A percentile compares a stretch with the other conserved stretches of the same genome.
phyloP scores from a whole-genome alignment of 73 alveolate genomes.

The Symbiodinium natans region DNA sequence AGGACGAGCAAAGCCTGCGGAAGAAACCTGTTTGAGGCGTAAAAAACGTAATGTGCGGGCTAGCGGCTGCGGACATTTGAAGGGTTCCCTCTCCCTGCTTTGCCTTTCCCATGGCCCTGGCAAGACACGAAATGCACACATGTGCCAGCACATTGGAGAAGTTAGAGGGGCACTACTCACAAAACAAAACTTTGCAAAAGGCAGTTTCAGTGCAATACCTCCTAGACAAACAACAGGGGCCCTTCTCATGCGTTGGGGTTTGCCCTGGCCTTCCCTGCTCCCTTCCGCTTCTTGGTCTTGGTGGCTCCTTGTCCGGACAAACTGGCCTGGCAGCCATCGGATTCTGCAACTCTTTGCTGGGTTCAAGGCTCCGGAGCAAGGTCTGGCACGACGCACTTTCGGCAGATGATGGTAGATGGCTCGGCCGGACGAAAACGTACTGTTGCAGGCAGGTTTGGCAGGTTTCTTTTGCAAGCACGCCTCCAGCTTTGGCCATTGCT shows the following conservation, averaged over 20 bases:
- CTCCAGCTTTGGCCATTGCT: slow-evolving; percentile 28
- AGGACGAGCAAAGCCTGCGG: neutral
- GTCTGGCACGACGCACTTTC: no score
- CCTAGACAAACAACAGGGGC: no score
- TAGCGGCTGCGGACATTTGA: neutral
- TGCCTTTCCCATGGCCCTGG: neutral
- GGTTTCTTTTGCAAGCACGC: neutral
- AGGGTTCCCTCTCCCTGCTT: neutral
- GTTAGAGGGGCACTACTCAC: no score
- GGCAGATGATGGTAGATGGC: neutral
- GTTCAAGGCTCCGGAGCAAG: no score
- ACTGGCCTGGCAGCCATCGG: neutral
- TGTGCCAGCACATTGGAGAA: no score
- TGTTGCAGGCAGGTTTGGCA: neutral
- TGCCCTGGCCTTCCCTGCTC: neutral
- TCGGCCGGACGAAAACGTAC: neutral
- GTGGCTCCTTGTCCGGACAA: neutral
- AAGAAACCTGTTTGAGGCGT: neutral
- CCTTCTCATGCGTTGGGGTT: no score
- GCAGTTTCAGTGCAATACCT: no score
- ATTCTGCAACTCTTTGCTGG: no score
- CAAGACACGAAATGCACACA: neutral
- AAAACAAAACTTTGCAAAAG: no score
- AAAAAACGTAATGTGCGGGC: neutral
- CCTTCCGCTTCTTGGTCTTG: neutral